Base-by-base conservation (phyloP, 169 alveolate species). In the Ichthyophthirius multifiliis region DNA sequence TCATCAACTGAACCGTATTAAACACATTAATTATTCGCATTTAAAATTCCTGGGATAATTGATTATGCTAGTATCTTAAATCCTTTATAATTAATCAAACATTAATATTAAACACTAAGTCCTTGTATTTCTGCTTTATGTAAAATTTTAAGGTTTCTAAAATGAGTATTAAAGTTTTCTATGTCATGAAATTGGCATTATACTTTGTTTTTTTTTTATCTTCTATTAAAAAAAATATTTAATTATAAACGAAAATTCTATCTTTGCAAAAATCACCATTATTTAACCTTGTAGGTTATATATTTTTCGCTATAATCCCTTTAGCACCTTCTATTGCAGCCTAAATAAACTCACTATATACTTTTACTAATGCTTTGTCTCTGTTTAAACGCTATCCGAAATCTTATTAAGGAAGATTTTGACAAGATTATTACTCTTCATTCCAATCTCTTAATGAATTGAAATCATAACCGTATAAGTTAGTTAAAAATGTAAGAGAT, bases 1-100 rank as follows among this genome's bases (percentile, higher is more conserved):
- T 92, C 95, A 83, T 92, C 96, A 48, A 92, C 91, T 15, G 94
- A 84, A 4, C 96, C 96, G 79, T 90, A 92, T 43, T 87, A 81
- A 37, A 94, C 84, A 15, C 89, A 74, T 31, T 84, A 71, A 35
- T 89, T 86, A 48, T 87, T 92, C 4, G 82, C 74, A 44, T 82
- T 86, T 27, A 92, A 45, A 62, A 92, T 89, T 39, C 96, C 96
- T 48, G 96, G 96, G 63, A 92, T 90, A 44, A 92, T 89, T 35
- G 90, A 74, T 44, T 92, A 80, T 37, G 95, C 94, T 23, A 92
- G 77, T n/a, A 92, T 92, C 86, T 95, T 75, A 9, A 84, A 43
- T 6, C 96, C 96, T 65, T 81, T 85, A 46, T 90, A 92, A 48
- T 90, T 91, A 0, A 92, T 83, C 10, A 87, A 65, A 74, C 90